These are phyloP conservation scores for Penicillium sp. DNA, from an alignment of 2,329 filamentous ascomycete genomes.

Conservation along the genomic window DNA sequence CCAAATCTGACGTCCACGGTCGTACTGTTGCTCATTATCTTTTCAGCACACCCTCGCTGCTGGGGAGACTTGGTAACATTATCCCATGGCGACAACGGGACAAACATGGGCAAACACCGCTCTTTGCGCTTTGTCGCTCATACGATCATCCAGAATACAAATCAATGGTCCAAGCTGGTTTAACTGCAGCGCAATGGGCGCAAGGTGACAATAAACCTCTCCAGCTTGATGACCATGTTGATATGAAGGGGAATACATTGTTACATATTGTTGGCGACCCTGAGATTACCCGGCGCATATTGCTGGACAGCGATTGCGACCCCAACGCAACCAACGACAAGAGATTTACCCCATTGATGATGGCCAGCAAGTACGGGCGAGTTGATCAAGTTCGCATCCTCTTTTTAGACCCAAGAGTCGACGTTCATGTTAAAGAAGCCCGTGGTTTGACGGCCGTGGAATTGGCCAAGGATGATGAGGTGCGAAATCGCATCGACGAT, in stretches of 20 bases:
- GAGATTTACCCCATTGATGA: conserved; percentile 92
- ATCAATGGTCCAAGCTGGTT: conserved; percentile 79
- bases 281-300: conserved; percentile 69
- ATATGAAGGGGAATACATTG: conserved; percentile 88
- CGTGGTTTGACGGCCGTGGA: conserved; percentile 92
- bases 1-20: conserved; percentile 76
- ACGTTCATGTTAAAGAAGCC: conserved; percentile 77
- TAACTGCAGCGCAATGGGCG: conserved; percentile 69
- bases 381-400: conserved; percentile 88
- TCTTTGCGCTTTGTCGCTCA: conserved; percentile 91
- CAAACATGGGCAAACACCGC: conserved; percentile 94
- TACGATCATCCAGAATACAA: conserved; percentile 90
- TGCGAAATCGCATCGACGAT: conserved; percentile 94
- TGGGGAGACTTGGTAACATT: conserved; percentile 70
- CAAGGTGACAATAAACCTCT: conserved; percentile 79
- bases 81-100: conserved; percentile 89
- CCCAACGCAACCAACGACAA: conserved; percentile 95
- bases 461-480: conserved; percentile 95
- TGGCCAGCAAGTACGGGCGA: conserved; percentile 95
- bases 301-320: conserved; percentile 87
- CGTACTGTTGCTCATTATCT: conserved; percentile 93
- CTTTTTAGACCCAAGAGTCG: conserved; percentile 84
- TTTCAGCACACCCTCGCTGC: conserved; percentile 83
- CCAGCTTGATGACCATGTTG: conserved; percentile 89
- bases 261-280: conserved; percentile 94